Base-by-base conservation (phyloP, 139 green algal species). In the Tetradesmus obliquus region DNA sequence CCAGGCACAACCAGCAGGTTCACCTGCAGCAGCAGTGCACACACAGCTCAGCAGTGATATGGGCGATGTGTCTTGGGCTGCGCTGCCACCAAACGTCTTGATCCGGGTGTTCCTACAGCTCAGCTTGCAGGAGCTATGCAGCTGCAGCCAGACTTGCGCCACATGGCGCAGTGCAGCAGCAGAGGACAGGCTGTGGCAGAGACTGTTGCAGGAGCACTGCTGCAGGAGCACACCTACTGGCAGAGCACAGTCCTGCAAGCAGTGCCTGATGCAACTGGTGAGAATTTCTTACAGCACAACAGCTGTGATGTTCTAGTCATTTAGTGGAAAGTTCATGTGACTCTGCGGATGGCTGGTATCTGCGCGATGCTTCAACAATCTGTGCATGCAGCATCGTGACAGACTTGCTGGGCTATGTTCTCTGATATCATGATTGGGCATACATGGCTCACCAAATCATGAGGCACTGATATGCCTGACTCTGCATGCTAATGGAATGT, bases 151-250 rank as follows among this genome's bases (percentile, higher is more conserved):
- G n/a, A 53, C 13, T 17, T 82, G 76, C 76, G 54, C 24, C 20
- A n/a, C 76, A 10, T 87, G 82, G 82, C 71, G 69, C 53, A 71
- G n/a, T 20, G 53, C 54, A 69, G 53, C 53, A 13, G 32, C 55
- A 19, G 22, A 60, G 62, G 86, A 90, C 53, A 55, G 86, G 55
- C 55, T 90, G 13, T 90, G 86, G 86, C n/a, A 57, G 20, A 9
- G 20, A 5, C 17, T 84, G 51, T 53, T 90, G 53, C 71, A 84
- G 22, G 20, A 24, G 1, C 71, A 72, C 51, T 90, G 55, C 20
- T 19, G 86, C 20, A 55, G 69, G 53, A 62, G 20, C 20, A 15
- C 6, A 7, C 69, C 71, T 19, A 83, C 51, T n/a, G 55, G 51
- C 76, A 71, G 24, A 19, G 76, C n/a, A 3, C 76, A 17, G 76